These are phyloP conservation scores for Aspergillus sclerotialis DNA, from an alignment of 2,329 filamentous ascomycete species.

Conservation along the genomic window DNA sequence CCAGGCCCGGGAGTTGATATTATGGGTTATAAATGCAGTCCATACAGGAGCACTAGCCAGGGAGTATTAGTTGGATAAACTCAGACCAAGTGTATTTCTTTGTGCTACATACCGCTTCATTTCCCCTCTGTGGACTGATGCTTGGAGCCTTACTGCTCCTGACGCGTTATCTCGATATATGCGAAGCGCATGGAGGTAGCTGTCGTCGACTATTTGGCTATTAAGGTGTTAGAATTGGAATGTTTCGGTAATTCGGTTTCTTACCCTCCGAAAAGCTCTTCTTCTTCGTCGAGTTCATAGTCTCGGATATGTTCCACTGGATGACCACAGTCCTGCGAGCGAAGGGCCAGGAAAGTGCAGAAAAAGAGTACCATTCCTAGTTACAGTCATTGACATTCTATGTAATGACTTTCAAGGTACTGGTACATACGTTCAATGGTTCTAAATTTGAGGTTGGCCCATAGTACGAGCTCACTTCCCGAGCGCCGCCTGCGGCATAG, in stretches of 20 bases:
- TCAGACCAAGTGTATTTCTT: background rate
- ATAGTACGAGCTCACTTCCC: constrained; percentile 40
- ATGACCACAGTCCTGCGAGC: constrained; percentile 45
- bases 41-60: constrained; percentile 49
- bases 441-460: constrained; percentile 49
- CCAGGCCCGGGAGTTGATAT: constrained; percentile 43
- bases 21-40: constrained; percentile 51
- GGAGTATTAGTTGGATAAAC: background rate
- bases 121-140: constrained; percentile 47
- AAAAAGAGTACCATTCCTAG: constrained; percentile 52
- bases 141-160: constrained; percentile 49
- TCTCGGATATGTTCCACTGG: constrained; percentile 39
- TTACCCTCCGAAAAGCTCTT: constrained; percentile 45
- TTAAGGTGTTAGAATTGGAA: constrained; percentile 8
- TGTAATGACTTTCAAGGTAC: constrained; percentile 2
- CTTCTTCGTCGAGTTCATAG: constrained; percentile 43
- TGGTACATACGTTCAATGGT: constrained; percentile 45
- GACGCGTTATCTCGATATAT: constrained; percentile 47
- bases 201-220: constrained; percentile 47
- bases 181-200: constrained; percentile 48
- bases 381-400: constrained; percentile 1
- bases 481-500: constrained; percentile 28
- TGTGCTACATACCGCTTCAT: constrained; percentile 38
- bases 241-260: constrained; percentile 3
- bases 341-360: constrained; percentile 51